These are phyloP conservation scores for Cadophora sp. DNA, from an alignment of 2,329 filamentous ascomycete genomes.

Conservation along the genomic window DNA sequence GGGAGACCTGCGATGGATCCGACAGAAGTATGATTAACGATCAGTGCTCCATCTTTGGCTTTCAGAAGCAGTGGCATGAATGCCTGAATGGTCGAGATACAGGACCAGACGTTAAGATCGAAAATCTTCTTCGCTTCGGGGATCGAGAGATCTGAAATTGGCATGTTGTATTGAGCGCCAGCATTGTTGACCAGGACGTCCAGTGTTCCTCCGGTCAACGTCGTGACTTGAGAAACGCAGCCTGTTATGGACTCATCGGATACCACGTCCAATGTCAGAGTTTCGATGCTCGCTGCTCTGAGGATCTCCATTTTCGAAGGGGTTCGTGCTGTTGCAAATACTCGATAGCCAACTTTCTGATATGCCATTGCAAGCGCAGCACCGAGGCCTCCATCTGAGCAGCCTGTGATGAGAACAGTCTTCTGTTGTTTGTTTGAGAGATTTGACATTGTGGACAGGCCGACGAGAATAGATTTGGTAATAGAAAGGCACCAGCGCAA, in stretches of 20 bases:
- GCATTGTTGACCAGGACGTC: slow-evolving; percentile 54
- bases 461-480: not conserved
- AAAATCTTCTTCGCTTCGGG: slow-evolving; percentile 42
- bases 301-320: slow-evolving; percentile 45
- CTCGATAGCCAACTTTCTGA: slow-evolving; percentile 45
- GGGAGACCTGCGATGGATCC: slow-evolving; percentile 19
- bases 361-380: slow-evolving; percentile 49
- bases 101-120: slow-evolving; percentile 44
- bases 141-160: slow-evolving; percentile 43
- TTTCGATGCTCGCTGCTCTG: slow-evolving; percentile 43
- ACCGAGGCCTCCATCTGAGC: slow-evolving; percentile 49
- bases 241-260: slow-evolving; percentile 44
- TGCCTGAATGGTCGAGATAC: slow-evolving; percentile 45
- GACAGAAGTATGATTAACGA: slow-evolving; percentile 53
- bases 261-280: slow-evolving; percentile 47
- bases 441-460: not conserved
- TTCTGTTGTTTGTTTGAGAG: not conserved
- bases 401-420: slow-evolving; percentile 49
- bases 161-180: slow-evolving; percentile 44
- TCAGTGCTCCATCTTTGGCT: slow-evolving; percentile 41
- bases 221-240: slow-evolving; percentile 33
- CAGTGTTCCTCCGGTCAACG: slow-evolving; percentile 1
- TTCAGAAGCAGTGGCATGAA: slow-evolving; percentile 44
- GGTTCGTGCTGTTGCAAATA: slow-evolving; percentile 50
- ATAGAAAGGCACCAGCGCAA: not conserved